Conservation (phyloP, 2,329 filamentous ascomycete genomes). For the Ceratocystis colombiana region DNA sequence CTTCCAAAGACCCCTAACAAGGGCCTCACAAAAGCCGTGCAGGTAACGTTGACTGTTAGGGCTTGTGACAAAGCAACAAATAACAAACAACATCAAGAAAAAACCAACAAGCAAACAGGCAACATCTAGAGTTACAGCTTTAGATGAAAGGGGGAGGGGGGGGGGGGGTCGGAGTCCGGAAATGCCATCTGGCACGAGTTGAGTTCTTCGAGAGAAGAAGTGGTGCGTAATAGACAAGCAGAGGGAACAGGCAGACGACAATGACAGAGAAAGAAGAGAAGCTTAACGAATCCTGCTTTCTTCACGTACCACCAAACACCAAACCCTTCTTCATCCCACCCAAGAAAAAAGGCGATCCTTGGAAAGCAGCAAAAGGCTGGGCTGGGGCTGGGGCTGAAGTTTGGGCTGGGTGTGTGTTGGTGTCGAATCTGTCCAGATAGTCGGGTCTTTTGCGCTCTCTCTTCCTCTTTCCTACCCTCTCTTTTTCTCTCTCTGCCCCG, state of each 20-base stretch:
- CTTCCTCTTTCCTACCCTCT: no score
- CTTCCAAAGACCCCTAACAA: neutral
- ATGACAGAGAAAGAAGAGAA: neutral
- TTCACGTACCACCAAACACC: constrained; percentile 9
- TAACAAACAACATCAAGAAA: neutral
- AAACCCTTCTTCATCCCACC: neutral
- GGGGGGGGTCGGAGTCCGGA: neutral
- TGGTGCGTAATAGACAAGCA: neutral
- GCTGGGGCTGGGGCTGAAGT: neutral
- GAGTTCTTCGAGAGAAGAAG: neutral
- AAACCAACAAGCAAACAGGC: neutral
- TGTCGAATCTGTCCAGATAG: neutral
- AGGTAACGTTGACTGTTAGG: constrained; percentile 10
- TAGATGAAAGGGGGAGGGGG: neutral
- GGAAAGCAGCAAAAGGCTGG: neutral
- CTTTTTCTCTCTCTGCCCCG: no score
- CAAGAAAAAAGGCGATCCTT: neutral
- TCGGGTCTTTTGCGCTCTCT: neutral
- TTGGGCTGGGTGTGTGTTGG: no score
- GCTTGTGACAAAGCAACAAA: neutral
- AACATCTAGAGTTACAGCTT: neutral
- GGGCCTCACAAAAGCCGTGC: neutral
- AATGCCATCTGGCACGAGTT: neutral
- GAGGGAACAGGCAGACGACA: neutral
- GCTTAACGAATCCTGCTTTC: constrained; percentile 12